Conservation (phyloP, 345 rosid genomes). For the Excoecaria cochinchinensis region DNA sequence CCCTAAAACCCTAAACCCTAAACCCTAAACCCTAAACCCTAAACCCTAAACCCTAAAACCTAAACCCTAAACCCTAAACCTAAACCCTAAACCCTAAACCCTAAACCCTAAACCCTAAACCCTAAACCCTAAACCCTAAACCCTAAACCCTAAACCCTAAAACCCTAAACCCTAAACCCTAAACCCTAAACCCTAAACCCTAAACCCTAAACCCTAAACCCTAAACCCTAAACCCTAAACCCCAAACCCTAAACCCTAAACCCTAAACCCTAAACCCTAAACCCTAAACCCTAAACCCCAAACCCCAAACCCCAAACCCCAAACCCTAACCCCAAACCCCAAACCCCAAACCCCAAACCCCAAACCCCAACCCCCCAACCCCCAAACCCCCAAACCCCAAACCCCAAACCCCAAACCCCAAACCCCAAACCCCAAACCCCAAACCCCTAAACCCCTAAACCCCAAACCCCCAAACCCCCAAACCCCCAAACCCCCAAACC, state of each 20-base stretch:
- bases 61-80: not conserved
- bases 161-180: slow-evolving; percentile 5
- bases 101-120: slow-evolving; percentile 7
- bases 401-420: slow-evolving; percentile 2
- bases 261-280: not conserved
- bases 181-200: slow-evolving; percentile 8
- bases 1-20: not conserved
- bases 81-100: slow-evolving; percentile 4
- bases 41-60: not conserved
- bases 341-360: not conserved
- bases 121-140: not conserved
- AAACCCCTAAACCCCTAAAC: not conserved
- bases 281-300: slow-evolving; percentile 1
- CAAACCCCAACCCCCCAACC: slow-evolving; percentile 1
- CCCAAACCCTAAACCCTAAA: slow-evolving; percentile 5
- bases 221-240: not conserved
- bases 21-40: not conserved
- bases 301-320: not conserved
- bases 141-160: slow-evolving; percentile 1
- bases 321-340: not conserved
- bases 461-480: not conserved
- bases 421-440: slow-evolving; percentile 4
- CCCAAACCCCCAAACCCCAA: too few relatives aligned
- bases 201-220: slow-evolving; percentile 1
- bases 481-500: too few relatives aligned